A percentile compares a stretch with the other conserved stretches of the same genome.
These are phyloP conservation scores for Globisporangium cederbergense DNA, from an alignment of 352 stramenopile genomes.

Conservation along the genomic window DNA sequence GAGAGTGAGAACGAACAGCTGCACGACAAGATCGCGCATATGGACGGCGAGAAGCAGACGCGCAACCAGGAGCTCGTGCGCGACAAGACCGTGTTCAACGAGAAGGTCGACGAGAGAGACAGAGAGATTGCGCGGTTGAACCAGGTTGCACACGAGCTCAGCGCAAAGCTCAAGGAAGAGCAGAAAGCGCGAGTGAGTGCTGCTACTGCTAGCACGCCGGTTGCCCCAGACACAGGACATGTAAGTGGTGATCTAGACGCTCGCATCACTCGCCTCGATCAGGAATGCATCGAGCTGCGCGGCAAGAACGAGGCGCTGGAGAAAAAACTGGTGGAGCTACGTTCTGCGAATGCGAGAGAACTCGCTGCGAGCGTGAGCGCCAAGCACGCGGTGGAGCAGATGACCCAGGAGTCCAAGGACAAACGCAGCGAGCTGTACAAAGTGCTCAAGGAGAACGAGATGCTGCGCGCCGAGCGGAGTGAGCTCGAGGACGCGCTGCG, in stretches of 20 bases:
- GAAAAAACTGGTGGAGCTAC: slow-evolving; percentile 33
- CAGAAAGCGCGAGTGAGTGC: not conserved
- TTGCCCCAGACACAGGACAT: not conserved
- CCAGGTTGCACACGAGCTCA: slow-evolving; percentile 12
- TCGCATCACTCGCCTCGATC: not conserved
- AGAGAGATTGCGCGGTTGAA: slow-evolving; percentile 24
- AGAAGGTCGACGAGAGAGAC: slow-evolving; percentile 23
- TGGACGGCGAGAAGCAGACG: slow-evolving; percentile 29
- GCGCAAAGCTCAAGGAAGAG: not conserved
- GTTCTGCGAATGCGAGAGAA: slow-evolving; percentile 10
- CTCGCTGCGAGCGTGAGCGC: slow-evolving; percentile 24
- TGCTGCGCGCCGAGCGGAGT: slow-evolving; percentile 35
- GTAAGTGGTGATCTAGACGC: not conserved
- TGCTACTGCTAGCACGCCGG: not conserved
- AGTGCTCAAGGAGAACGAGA: slow-evolving; percentile 67
- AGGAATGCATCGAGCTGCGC: slow-evolving; percentile 21
- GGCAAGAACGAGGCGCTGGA: slow-evolving; percentile 37
- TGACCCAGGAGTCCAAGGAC: slow-evolving; percentile 39
- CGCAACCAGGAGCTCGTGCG: slow-evolving; percentile 8
- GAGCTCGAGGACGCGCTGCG: slow-evolving; percentile 37
- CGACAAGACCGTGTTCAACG: not conserved
- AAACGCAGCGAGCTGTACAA: slow-evolving; percentile 60
- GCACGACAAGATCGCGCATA: slow-evolving; percentile 43
- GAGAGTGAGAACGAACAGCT: slow-evolving; percentile 63
- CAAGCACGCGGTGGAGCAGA: slow-evolving; percentile 29